Percentiles rank a stretch among this genome's conserved stretches.
Conservation (phyloP, 768 basidiomycete species). For the Xerocomus brunneocitrinus region DNA sequence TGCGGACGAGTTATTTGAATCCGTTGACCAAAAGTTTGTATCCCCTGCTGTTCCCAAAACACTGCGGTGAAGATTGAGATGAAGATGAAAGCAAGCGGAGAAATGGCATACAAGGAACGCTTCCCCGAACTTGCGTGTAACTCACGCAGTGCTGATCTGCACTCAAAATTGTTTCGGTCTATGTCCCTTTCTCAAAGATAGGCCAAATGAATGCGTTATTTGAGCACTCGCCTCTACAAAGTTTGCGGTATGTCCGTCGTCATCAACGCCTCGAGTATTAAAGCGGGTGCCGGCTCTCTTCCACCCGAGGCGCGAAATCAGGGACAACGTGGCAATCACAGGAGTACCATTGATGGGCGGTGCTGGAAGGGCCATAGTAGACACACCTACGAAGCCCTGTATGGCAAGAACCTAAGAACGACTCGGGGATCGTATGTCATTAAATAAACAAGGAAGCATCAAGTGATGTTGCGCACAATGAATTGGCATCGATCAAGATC, state of each 20-base stretch:
- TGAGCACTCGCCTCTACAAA: slow-evolving; percentile 77
- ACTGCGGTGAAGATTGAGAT: slow-evolving; percentile 44
- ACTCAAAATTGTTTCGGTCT: slow-evolving; percentile 90
- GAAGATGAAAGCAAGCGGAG: background rate
- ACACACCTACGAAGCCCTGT: slow-evolving; percentile 90
- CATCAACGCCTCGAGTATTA: slow-evolving; percentile 94
- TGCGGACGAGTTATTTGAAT: slow-evolving; percentile 95
- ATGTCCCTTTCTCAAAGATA: slow-evolving; percentile 11
- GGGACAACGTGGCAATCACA: slow-evolving; percentile 64
- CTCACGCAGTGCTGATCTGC: slow-evolving; percentile 86
- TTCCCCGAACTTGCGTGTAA: slow-evolving; percentile 92
- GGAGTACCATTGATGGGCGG: slow-evolving; percentile 73
- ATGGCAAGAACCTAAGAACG: slow-evolving; percentile 71
- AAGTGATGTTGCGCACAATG: slow-evolving; percentile 50
- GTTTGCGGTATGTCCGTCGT: slow-evolving; percentile 91
- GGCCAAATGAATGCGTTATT: background rate
- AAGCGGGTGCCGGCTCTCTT: slow-evolving; percentile 96
- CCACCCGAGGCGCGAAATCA: slow-evolving; percentile 89
- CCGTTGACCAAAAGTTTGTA: slow-evolving; percentile 90
- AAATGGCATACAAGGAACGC: slow-evolving; percentile 75
- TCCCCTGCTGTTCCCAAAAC: slow-evolving; percentile 98
- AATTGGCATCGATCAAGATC: slow-evolving; percentile 84
- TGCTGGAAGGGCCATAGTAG: slow-evolving; percentile 70
- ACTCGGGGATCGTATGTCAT: slow-evolving; percentile 4
- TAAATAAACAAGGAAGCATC: background rate